phyloP scores from a whole-genome alignment of 805 yeast genomes.

The Zygoascus bituminiphila region DNA sequence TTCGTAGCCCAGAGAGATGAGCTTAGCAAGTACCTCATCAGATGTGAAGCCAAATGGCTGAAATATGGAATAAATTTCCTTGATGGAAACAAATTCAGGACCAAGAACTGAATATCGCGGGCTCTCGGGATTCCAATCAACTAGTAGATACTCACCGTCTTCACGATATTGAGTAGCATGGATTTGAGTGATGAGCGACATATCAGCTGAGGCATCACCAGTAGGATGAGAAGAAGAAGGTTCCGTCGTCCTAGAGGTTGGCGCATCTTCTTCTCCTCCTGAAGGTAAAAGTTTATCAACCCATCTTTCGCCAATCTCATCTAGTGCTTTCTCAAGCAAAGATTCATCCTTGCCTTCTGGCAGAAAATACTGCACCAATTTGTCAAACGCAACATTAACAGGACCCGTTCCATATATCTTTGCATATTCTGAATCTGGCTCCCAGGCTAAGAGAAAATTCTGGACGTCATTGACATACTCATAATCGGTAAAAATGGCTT shows the following conservation, averaged over 20 bases:
- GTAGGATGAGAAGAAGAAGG: too few relatives aligned
- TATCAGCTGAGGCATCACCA: not conserved
- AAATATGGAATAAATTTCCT: not conserved
- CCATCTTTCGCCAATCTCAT: not conserved
- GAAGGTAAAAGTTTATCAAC: not conserved
- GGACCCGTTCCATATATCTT: not conserved
- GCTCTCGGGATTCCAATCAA: constrained; percentile 8
- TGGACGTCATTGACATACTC: not conserved
- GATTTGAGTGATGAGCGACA: not conserved
- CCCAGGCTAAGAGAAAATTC: not conserved
- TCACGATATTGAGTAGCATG: constrained; percentile 4
- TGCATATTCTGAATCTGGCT: not conserved
- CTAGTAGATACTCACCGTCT: constrained; percentile 11
- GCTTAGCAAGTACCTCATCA: not conserved
- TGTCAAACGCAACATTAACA: not conserved
- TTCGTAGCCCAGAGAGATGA: not conserved
- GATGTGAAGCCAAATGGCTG: not conserved
- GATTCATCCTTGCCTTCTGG: not conserved
- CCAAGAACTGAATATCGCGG: constrained; percentile 1
- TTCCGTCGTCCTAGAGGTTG: too few relatives aligned
- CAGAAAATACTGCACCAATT: not conserved
- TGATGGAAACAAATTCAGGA: not conserved
- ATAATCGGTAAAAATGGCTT: not conserved
- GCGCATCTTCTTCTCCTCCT: not conserved
- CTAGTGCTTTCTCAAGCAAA: not conserved